phyloP scores from a whole-genome alignment of 2,329 filamentous ascomycete species.

The Colletotrichum truncatum region DNA sequence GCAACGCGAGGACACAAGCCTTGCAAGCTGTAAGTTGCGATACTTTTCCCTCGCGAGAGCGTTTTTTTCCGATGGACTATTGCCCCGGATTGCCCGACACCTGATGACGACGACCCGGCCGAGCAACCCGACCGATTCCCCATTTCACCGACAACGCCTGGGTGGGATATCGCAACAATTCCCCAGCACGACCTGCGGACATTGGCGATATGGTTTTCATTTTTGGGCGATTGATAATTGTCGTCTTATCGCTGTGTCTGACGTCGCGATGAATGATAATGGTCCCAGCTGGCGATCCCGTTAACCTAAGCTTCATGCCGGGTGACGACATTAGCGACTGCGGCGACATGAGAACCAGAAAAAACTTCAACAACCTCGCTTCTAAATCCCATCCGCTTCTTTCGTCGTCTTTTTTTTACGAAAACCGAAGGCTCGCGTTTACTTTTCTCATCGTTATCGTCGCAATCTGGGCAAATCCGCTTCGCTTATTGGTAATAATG shows the following conservation, averaged over 20 bases:
- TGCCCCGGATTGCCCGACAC: conserved; percentile 11
- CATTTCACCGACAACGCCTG: conserved; percentile 17
- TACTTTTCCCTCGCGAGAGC: conserved; percentile 9
- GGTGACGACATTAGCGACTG: not conserved
- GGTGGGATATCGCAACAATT: conserved; percentile 5
- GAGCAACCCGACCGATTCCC: conserved; percentile 12
- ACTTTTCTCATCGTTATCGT: not conserved
- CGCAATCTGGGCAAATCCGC: conserved; percentile 14
- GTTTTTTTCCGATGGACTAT: conserved; percentile 12
- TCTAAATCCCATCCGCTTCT: not conserved
- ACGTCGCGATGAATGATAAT: not conserved
- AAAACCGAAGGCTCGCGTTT: not conserved
- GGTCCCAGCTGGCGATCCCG: not conserved
- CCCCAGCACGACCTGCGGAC: not conserved
- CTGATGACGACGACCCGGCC: conserved; percentile 26
- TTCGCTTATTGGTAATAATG: conserved; percentile 9
- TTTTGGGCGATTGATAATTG: not conserved
- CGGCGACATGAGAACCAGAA: not conserved
- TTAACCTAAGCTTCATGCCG: not conserved
- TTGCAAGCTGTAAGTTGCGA: conserved; percentile 82
- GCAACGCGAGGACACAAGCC: conserved; percentile 65
- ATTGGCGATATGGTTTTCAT: not conserved
- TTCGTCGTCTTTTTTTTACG: not conserved
- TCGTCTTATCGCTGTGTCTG: not conserved
- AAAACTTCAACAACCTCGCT: not conserved